A percentile compares a stretch with the other conserved stretches of the same genome.
Evolutionary conservation across 768 basidiomycete species (phyloP).

Genomic region (Lactifluus echinatus): DNA sequence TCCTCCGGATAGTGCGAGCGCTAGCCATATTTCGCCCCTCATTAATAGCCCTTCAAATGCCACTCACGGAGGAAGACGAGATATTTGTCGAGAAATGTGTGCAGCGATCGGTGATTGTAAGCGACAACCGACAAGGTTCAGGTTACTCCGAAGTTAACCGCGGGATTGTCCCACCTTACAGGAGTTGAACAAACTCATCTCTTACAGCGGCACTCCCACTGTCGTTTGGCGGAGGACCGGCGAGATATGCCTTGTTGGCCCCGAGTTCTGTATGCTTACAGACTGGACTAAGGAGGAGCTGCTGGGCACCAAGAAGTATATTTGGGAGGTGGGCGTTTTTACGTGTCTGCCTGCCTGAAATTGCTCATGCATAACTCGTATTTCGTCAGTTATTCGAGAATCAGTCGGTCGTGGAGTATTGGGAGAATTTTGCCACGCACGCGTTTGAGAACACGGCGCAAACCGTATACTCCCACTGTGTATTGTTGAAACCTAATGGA

Average conservation of each 20-base stretch:
- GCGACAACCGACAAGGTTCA: slow-evolving; percentile 22
- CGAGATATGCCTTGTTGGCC: slow-evolving; percentile 93
- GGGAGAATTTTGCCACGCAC: slow-evolving; percentile 94
- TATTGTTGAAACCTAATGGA: slow-evolving; percentile 76
- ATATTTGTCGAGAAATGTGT: slow-evolving; percentile 94
- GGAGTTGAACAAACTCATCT: slow-evolving; percentile 96
- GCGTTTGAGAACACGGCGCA: slow-evolving; percentile 98
- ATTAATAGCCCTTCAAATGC: slow-evolving; percentile 96
- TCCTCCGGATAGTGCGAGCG: slow-evolving; percentile 87
- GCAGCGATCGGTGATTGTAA: slow-evolving; percentile 82
- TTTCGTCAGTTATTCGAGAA: slow-evolving; percentile 77
- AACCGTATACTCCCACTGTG: slow-evolving; percentile 89
- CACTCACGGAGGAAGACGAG: slow-evolving; percentile 91
- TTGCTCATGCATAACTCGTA: neutral
- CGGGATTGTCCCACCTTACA: slow-evolving; percentile 25
- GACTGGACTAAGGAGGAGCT: slow-evolving; percentile 87
- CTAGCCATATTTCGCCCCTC: slow-evolving; percentile 95
- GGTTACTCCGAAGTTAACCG: slow-evolving; percentile 5
- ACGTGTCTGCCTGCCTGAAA: neutral
- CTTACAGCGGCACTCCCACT: slow-evolving; percentile 94
- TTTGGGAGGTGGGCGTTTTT: slow-evolving; percentile 51
- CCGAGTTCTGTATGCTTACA: slow-evolving; percentile 92
- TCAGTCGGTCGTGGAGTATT: slow-evolving; percentile 90
- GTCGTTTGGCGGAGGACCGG: slow-evolving; percentile 97
- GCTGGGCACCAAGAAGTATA: slow-evolving; percentile 46